phyloP scores from a whole-genome alignment of 2,329 filamentous ascomycete genomes.

The Alternaria tenuissima region DNA sequence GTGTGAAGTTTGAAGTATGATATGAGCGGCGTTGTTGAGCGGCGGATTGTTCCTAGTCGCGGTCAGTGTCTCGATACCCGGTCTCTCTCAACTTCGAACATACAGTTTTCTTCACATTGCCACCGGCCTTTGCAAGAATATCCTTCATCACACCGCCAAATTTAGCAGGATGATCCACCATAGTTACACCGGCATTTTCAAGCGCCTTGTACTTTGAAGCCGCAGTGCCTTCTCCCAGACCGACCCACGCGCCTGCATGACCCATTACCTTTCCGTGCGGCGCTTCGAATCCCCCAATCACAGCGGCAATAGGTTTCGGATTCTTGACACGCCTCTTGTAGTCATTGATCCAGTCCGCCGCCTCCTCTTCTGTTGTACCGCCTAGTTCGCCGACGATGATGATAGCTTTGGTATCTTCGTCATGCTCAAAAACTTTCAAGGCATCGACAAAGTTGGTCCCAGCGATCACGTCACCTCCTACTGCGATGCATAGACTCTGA shows the following conservation, averaged over 20 bases:
- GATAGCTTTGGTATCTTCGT: slow-evolving; percentile 74
- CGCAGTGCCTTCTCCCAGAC: slow-evolving; percentile 71
- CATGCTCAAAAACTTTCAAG: slow-evolving; percentile 70
- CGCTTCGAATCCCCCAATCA: slow-evolving; percentile 73
- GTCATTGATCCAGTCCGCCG: slow-evolving; percentile 75
- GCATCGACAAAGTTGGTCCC: slow-evolving; percentile 79
- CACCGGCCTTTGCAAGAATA: slow-evolving; percentile 60
- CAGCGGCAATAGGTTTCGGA: slow-evolving; percentile 78
- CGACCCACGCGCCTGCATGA: slow-evolving; percentile 77
- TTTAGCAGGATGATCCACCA: slow-evolving; percentile 79
- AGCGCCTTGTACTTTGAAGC: slow-evolving; percentile 72
- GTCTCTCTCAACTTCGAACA: slow-evolving; percentile 10
- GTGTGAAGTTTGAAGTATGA: slow-evolving; percentile 46
- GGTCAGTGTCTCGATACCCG: slow-evolving; percentile 3
- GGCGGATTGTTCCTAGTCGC: slow-evolving; percentile 43
- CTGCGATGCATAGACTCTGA: slow-evolving; percentile 78
- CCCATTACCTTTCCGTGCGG: slow-evolving; percentile 75
- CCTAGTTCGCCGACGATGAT: slow-evolving; percentile 78
- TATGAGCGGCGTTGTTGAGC: slow-evolving; percentile 60
- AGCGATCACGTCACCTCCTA: slow-evolving; percentile 78
- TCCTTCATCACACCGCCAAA: slow-evolving; percentile 74
- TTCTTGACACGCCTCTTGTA: slow-evolving; percentile 66
- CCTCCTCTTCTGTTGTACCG: slow-evolving; percentile 73
- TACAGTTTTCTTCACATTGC: slow-evolving; percentile 52
- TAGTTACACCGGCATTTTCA: slow-evolving; percentile 70